Base-by-base conservation (phyloP, 805 yeast genomes). In the Saccharomycopsis oosterbeekiorum region DNA sequence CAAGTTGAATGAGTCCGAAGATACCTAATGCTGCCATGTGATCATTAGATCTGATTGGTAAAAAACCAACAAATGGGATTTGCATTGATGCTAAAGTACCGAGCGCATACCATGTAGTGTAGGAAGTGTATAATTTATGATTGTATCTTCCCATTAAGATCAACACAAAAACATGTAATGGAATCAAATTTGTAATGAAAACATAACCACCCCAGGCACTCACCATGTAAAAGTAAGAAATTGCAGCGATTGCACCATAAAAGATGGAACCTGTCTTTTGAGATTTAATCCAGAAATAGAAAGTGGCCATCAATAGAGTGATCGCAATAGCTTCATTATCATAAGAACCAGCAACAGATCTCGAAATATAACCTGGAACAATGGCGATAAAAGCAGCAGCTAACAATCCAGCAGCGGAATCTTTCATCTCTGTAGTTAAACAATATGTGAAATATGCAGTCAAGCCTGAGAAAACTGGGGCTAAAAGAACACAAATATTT, bases 201-300 rank as follows among this genome's bases (percentile, higher is more conserved):
- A 96, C 99, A 72, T 94, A 94, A 34, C 99, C 99, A 78, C 99
- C 99, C 97, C 99, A 92, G 12, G 99, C 99, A 56, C 96, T 85
- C 59, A 94, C 99, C 99, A 94, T 94, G 80, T 94, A 94, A 75
- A 96, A 94, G 77, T 96, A 94, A 68, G 85, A 87, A 40, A 90
- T 71, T 1, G 99, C 96, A 36, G 97, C 84, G 67, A 87, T 76
- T 1, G 93, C 78, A 11, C 90, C 94, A 78, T 85, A 89, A 66
- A 89, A 80, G 17, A 92, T 84, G 1, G 97, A 89, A 55, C 99
- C 99, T 47, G 87, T 78, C 74, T 93, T 93, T 74, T 89, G 82
- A 12, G 97, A 86, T 76, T 91, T 92, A 74, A 94, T 87, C 99
- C 99, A 94, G 63, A 90, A 80, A 79, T 84, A 92, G 73, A 96